Conservation (phyloP, 148 eudicot species). For the Fallopia convolvulus region DNA sequence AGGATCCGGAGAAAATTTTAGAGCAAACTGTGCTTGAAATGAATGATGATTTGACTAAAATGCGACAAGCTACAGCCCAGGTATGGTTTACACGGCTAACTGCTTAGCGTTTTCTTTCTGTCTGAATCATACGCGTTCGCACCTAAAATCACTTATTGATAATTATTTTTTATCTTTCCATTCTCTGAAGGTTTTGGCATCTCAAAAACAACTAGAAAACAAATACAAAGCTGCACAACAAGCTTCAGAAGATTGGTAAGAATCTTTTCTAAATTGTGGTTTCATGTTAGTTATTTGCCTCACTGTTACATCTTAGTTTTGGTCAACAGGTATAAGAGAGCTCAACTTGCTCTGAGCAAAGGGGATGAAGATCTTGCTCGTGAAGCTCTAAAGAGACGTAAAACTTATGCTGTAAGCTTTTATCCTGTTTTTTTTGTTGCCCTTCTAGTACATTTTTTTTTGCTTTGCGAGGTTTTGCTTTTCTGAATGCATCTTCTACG, state of each 20-base stretch:
- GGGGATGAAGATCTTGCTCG: conserved; percentile 99
- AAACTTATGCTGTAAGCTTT: conserved; percentile 81
- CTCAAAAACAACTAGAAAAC: conserved; percentile 92
- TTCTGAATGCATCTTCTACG: background rate
- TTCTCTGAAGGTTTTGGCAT: conserved; percentile 78
- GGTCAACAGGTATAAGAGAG: conserved; percentile 67
- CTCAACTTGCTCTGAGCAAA: conserved; percentile 87
- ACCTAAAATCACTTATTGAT: background rate
- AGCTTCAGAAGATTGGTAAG: conserved; percentile 96
- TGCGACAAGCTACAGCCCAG: conserved; percentile 98
- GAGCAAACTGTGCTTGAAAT: conserved; percentile 88
- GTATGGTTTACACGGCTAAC: conserved; percentile 24
- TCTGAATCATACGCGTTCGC: background rate
- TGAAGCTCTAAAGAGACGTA: conserved; percentile 95
- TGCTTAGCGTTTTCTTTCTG: background rate
- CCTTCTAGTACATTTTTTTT: background rate
- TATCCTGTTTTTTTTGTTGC: background rate
- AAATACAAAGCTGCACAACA: conserved; percentile 74
- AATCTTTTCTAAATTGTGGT: conserved; percentile 10
- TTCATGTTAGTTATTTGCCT: background rate
- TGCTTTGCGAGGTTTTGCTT: background rate
- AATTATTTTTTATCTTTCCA: conserved; percentile 12
- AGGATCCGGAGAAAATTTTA: conserved; percentile 96
- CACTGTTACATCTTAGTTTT: conserved; percentile 12
- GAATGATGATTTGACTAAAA: conserved; percentile 88